Conservation (phyloP, 495 filamentous ascomycete species). For the Clohesyomyces aquaticus region DNA sequence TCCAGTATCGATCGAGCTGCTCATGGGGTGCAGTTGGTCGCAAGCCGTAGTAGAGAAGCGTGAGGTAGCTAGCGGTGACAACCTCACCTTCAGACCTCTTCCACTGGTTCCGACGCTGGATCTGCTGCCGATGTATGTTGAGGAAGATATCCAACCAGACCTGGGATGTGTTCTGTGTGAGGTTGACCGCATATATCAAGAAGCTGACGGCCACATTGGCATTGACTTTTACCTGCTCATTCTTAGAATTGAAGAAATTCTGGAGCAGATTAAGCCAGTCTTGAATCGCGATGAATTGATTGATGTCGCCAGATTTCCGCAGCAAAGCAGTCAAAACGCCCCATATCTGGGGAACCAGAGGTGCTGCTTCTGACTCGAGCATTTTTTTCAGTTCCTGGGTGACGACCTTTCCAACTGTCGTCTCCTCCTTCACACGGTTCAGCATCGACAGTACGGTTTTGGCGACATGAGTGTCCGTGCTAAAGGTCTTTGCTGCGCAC, state of each 20-base stretch:
- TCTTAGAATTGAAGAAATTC: conserved; percentile 81
- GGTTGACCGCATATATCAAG: conserved; percentile 70
- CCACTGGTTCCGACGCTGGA: conserved; percentile 66
- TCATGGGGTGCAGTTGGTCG: conserved; percentile 63
- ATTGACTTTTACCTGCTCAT: conserved; percentile 65
- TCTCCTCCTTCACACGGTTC: conserved; percentile 54
- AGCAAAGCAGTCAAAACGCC: conserved; percentile 77
- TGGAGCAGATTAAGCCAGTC: conserved; percentile 78
- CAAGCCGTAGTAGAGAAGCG: conserved; percentile 84
- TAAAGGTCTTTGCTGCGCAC: conserved; percentile 64
- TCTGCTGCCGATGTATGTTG: conserved; percentile 69
- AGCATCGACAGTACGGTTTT: conserved; percentile 54
- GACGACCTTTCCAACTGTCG: conserved; percentile 66
- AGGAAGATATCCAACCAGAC: conserved; percentile 68
- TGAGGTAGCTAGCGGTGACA: conserved; percentile 71
- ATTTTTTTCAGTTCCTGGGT: conserved; percentile 68
- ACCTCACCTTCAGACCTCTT: conserved; percentile 61
- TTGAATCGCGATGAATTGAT: conserved; percentile 74
- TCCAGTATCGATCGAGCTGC: conserved; percentile 79
- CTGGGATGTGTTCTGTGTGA: conserved; percentile 61
- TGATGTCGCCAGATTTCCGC: conserved; percentile 60
- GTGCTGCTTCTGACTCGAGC: conserved; percentile 65
- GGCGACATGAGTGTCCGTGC: conserved; percentile 65
- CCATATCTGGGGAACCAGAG: conserved; percentile 87
- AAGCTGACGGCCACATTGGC: conserved; percentile 84